These are phyloP conservation scores for Oryza punctata DNA, from an alignment of 176 grass and related monocot genomes.

Conservation along the genomic window DNA sequence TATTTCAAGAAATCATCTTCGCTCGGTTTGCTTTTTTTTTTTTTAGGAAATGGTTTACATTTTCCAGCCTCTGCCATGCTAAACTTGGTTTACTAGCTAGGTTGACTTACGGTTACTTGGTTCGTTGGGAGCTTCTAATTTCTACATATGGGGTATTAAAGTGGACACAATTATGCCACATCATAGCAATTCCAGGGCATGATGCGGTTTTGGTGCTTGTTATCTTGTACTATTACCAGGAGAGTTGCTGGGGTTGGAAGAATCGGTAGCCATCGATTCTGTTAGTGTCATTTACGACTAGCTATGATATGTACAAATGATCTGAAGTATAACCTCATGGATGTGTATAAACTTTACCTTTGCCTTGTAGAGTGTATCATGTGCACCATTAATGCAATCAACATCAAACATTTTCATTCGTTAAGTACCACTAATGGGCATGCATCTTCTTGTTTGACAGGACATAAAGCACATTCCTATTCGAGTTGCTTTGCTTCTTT, in stretches of 20 bases:
- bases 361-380: neutral
- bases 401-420: constrained; percentile 8
- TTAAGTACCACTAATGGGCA: constrained; percentile 18
- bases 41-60: no score
- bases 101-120: neutral
- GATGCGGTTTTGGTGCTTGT: neutral
- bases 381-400: neutral
- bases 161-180: neutral
- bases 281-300: neutral
- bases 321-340: neutral
- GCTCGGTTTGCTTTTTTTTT: neutral
- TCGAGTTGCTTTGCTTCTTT: constrained; percentile 6
- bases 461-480: constrained; percentile 35
- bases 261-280: neutral
- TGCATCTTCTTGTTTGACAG: constrained; percentile 38
- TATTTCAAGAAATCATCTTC: neutral
- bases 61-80: no score
- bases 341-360: neutral
- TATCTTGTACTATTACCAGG: neutral
- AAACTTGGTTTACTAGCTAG: no score
- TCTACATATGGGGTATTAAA: neutral
- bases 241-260: neutral
- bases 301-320: neutral
- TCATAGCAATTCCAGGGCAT: neutral
- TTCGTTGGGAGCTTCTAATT: neutral